phyloP scores from a whole-genome alignment of 768 basidiomycete species.

The Peribolospora baueri region DNA sequence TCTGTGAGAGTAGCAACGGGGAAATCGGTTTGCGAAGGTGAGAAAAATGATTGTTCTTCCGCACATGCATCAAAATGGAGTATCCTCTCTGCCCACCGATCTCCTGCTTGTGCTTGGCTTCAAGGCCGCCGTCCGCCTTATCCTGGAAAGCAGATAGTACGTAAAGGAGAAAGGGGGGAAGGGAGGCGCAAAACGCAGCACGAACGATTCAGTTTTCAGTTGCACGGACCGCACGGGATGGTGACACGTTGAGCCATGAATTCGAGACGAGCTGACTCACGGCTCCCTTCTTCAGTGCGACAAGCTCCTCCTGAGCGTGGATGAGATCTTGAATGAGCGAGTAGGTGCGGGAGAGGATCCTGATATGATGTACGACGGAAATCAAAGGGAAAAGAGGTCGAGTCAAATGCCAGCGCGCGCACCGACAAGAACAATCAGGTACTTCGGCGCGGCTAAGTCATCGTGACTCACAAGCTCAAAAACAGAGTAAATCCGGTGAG shows the following conservation, averaged over 20 bases:
- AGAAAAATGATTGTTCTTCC: no score
- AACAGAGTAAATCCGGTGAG: constrained; percentile 29
- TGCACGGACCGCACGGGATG: no score
- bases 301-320: constrained; percentile 65
- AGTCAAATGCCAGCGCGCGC: no score
- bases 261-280: no score
- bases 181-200: not conserved
- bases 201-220: no score
- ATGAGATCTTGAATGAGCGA: constrained; percentile 78
- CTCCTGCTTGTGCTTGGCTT: no score
- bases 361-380: constrained; percentile 29
- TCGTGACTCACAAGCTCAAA: no score
- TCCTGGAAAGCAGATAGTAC: not conserved
- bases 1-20: constrained; percentile 23
- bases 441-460: no score
- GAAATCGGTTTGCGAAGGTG: not conserved
- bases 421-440: no score
- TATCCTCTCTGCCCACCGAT: not conserved
- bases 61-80: no score
- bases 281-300: constrained; percentile 45
- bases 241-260: no score
- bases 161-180: not conserved
- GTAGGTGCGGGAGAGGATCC: constrained; percentile 70
- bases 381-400: constrained; percentile 16
- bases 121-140: not conserved